These are phyloP conservation scores for Scolecobasidium constrictum DNA, from an alignment of 2,329 filamentous ascomycete genomes.

Conservation along the genomic window DNA sequence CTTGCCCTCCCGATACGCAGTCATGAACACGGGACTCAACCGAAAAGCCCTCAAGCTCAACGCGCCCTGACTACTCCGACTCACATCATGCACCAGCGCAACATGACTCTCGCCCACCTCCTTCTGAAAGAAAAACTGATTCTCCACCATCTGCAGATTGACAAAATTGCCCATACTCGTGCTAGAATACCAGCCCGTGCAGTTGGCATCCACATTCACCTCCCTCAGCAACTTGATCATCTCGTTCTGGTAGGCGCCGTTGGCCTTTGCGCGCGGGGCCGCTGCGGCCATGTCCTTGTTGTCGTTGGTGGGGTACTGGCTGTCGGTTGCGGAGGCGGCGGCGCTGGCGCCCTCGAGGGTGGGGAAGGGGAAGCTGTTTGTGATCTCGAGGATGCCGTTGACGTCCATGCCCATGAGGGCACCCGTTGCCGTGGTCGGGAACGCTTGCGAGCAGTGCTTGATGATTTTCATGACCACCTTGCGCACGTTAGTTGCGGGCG, in stretches of 20 bases:
- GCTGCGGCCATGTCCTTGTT: conserved; percentile 69
- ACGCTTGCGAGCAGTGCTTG: conserved; percentile 81
- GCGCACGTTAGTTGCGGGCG: conserved; percentile 12
- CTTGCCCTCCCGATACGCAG: conserved; percentile 90
- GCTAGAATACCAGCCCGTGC: conserved; percentile 97
- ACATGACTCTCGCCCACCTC: conserved; percentile 65
- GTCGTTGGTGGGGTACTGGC: conserved; percentile 55
- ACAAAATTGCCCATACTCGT: conserved; percentile 98
- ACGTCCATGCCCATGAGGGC: conserved; percentile 90
- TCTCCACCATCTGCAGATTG: conserved; percentile 91
- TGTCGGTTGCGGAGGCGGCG: conserved; percentile 37
- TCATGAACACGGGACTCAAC: conserved; percentile 77
- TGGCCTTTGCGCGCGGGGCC: conserved; percentile 85
- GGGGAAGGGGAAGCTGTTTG: conserved; percentile 92
- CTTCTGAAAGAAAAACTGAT: conserved; percentile 95
- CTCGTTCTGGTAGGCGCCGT: conserved; percentile 79
- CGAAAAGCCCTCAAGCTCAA: conserved; percentile 86
- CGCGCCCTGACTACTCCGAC: conserved; percentile 84
- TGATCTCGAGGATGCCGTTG: conserved; percentile 72
- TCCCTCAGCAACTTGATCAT: conserved; percentile 96
- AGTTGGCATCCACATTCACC: conserved; percentile 97
- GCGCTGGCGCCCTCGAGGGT: conserved; percentile 59
- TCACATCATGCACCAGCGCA: conserved; percentile 88
- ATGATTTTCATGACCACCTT: conserved; percentile 97
- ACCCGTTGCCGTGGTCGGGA: conserved; percentile 82